Evolutionary conservation across 2,329 filamentous ascomycete species (phyloP).

Genomic region (Coniochaeta hoffmannii): DNA sequence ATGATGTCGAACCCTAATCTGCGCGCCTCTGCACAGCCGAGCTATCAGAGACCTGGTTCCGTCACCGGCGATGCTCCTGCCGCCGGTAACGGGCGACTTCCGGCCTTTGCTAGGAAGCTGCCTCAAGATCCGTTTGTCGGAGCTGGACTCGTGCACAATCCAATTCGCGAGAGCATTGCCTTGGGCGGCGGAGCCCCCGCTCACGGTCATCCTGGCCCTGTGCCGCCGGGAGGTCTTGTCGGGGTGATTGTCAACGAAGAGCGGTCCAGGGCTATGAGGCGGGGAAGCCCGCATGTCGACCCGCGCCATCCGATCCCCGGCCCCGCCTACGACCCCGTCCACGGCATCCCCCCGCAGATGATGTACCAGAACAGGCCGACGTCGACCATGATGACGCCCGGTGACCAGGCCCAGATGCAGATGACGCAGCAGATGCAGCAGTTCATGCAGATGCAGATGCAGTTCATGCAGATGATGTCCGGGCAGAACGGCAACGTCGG

Average conservation of each 20-base stretch:
- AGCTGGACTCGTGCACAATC: slow-evolving; percentile 64
- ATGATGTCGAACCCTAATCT: slow-evolving; percentile 68
- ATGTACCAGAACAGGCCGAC: slow-evolving; percentile 29
- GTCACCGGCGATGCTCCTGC: slow-evolving; percentile 41
- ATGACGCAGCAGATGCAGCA: slow-evolving; percentile 79
- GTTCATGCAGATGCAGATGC: slow-evolving; percentile 92
- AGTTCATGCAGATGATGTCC: slow-evolving; percentile 81
- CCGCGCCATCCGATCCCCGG: slow-evolving; percentile 30
- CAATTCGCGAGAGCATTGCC: slow-evolving; percentile 67
- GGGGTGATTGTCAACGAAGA: slow-evolving; percentile 86
- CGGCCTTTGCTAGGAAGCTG: slow-evolving; percentile 74
- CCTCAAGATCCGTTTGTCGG: slow-evolving; percentile 82
- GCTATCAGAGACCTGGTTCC: slow-evolving; percentile 47
- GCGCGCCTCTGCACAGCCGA: slow-evolving; percentile 41
- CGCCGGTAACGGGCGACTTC: slow-evolving; percentile 47
- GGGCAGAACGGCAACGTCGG: slow-evolving; percentile 21
- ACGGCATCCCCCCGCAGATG: slow-evolving; percentile 42
- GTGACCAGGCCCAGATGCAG: slow-evolving; percentile 69
- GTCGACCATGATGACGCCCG: slow-evolving; percentile 40
- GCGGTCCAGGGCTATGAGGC: slow-evolving; percentile 65
- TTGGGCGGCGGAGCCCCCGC: slow-evolving; percentile 51
- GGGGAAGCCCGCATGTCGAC: slow-evolving; percentile 68
- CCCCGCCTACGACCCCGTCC: slow-evolving; percentile 38
- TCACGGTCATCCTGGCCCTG: slow-evolving; percentile 18
- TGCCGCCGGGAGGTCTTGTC: slow-evolving; percentile 71